phyloP scores from a whole-genome alignment of 371 early-diverging fungal species.

The Gilbertella persicaria region DNA sequence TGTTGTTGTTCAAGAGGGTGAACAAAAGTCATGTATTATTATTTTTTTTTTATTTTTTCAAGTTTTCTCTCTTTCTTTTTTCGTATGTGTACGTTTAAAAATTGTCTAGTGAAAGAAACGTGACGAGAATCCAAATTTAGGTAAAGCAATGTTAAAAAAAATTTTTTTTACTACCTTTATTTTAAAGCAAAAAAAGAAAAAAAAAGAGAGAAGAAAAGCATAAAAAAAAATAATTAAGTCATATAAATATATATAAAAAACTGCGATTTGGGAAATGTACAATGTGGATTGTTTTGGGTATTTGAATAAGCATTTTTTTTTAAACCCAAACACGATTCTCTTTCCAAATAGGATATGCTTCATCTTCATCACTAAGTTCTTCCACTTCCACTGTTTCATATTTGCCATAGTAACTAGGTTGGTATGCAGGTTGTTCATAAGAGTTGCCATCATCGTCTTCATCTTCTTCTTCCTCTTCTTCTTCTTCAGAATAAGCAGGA shows the following conservation, averaged over 20 bases:
- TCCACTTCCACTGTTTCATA: constrained; percentile 35
- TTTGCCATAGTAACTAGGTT: constrained; percentile 1
- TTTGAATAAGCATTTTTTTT: neutral
- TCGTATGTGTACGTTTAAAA: neutral
- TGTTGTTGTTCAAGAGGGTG: constrained; percentile 22
- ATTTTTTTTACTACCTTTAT: neutral
- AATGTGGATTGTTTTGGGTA: constrained; percentile 1
- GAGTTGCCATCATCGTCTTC: constrained; percentile 8
- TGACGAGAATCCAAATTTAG: constrained; percentile 7
- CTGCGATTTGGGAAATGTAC: constrained; percentile 1
- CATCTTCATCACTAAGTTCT: constrained; percentile 26
- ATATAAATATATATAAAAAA: constrained; percentile 3
- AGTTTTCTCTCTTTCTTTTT: neutral
- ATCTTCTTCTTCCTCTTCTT: constrained; percentile 19
- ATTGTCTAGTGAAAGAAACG: constrained; percentile 5
- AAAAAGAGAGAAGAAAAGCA: constrained; percentile 7
- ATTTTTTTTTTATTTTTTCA: constrained; percentile 1
- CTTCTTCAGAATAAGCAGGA: constrained; percentile 17
- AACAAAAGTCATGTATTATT: constrained; percentile 26
- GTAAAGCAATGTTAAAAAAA: constrained; percentile 1
- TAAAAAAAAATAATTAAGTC: constrained; percentile 5
- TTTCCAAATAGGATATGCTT: constrained; percentile 12
- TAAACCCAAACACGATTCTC: constrained; percentile 27
- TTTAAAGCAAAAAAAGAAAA: neutral
- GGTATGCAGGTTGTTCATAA: constrained; percentile 1